Evolutionary conservation across 805 yeast genomes (phyloP).

Genomic region (Pichia nanzhaoensis): DNA sequence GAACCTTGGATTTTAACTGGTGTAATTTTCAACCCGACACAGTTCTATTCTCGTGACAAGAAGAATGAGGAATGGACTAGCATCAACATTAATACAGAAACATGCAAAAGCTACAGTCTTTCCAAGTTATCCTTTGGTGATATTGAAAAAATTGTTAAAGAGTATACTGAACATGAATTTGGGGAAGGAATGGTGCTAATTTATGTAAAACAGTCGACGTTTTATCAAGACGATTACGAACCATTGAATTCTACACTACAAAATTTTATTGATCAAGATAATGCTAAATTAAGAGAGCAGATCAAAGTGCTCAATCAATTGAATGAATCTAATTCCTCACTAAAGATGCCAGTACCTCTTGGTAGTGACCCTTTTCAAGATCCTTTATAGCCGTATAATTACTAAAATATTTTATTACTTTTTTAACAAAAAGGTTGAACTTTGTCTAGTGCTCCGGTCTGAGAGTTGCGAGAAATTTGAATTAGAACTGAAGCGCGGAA

Average conservation of each 20-base stretch:
- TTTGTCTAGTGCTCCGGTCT: too few species aligned
- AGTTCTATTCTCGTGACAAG: constrained; percentile 27
- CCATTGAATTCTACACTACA: constrained; percentile 22
- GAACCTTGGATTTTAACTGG: constrained; percentile 37
- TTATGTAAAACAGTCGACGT: constrained; percentile 28
- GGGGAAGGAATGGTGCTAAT: constrained; percentile 30
- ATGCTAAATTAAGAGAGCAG: constrained; percentile 16
- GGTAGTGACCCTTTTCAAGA: not conserved
- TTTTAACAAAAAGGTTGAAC: too few species aligned
- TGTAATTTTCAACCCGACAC: constrained; percentile 27
- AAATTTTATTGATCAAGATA: constrained; percentile 30
- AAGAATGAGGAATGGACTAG: constrained; percentile 25
- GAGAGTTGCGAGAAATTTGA: too few species aligned
- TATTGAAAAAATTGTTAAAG: constrained; percentile 19
- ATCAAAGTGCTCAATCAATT: not conserved
- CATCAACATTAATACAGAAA: constrained; percentile 25
- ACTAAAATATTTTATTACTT: too few species aligned
- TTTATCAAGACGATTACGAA: constrained; percentile 9
- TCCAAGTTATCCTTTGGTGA: constrained; percentile 21
- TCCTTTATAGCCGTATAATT: not conserved
- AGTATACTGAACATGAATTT: constrained; percentile 20
- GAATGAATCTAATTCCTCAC: not conserved
- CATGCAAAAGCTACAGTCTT: constrained; percentile 22
- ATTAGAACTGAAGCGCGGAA: too few species aligned
- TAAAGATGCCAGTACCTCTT: not conserved